A percentile compares a stretch with the other conserved stretches of the same genome.
These are phyloP conservation scores for Diatrype stigma DNA, from an alignment of 2,329 filamentous ascomycete genomes.

Conservation along the genomic window DNA sequence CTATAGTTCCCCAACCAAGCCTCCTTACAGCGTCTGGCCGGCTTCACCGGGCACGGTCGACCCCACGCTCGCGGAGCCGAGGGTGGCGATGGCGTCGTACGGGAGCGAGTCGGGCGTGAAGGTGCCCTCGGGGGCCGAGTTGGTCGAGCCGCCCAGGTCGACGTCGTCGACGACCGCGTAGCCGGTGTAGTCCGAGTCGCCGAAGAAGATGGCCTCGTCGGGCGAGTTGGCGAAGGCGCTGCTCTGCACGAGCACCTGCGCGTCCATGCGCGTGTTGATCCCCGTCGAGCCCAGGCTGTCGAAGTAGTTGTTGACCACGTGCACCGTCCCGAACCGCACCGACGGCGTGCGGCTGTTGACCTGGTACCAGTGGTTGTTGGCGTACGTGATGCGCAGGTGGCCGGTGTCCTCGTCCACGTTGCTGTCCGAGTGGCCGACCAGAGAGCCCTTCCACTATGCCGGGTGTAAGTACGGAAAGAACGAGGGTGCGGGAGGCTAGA, in stretches of 20 bases:
- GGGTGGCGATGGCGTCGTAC: slow-evolving; percentile 46
- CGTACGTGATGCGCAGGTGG: slow-evolving; percentile 59
- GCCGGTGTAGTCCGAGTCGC: slow-evolving; percentile 37
- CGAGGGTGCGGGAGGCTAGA: background rate
- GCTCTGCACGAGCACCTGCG: slow-evolving; percentile 47
- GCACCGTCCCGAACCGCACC: slow-evolving; percentile 62
- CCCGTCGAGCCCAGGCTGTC: slow-evolving; percentile 39
- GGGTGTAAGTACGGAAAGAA: background rate
- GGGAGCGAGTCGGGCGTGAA: slow-evolving; percentile 40
- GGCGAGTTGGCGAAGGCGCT: background rate
- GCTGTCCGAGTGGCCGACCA: slow-evolving; percentile 57
- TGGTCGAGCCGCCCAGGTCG: slow-evolving; percentile 38
- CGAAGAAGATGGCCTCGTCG: slow-evolving; percentile 18
- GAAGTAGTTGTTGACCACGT: slow-evolving; percentile 53
- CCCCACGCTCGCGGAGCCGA: slow-evolving; percentile 45
- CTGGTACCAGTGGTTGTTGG: slow-evolving; percentile 63
- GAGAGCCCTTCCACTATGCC: slow-evolving; percentile 46
- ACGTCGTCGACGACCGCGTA: slow-evolving; percentile 39
- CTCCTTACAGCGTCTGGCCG: slow-evolving; percentile 33
- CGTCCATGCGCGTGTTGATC: slow-evolving; percentile 50
- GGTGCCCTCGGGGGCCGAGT: slow-evolving; percentile 47
- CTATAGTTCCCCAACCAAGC: no score
- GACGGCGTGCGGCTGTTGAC: slow-evolving; percentile 60
- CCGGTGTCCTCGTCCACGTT: slow-evolving; percentile 57
- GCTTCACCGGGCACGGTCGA: slow-evolving; percentile 35